phyloP scores from a whole-genome alignment of 1,139 yeast genomes.

The Sugiyamaella grinbergsii region DNA sequence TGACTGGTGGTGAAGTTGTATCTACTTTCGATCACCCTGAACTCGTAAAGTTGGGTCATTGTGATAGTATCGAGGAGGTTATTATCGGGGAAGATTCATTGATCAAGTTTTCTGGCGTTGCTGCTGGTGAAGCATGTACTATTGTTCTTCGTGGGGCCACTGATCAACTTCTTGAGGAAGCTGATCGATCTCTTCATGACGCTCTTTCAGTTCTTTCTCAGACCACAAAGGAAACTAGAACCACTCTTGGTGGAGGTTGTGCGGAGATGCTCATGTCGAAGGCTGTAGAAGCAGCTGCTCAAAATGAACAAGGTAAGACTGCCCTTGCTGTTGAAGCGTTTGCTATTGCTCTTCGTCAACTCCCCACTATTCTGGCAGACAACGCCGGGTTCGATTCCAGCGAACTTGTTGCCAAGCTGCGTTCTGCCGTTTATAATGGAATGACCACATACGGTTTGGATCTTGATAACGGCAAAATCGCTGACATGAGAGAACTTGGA shows the following conservation, averaged over 20 bases:
- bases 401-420: slow-evolving; percentile 84
- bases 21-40: slow-evolving; percentile 96
- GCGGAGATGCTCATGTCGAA: slow-evolving; percentile 98
- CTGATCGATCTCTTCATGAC: slow-evolving; percentile 96
- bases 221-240: slow-evolving; percentile 91
- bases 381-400: slow-evolving; percentile 97
- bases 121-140: slow-evolving; percentile 96
- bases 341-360: slow-evolving; percentile 89
- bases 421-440: slow-evolving; percentile 93
- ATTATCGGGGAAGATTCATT: slow-evolving; percentile 87
- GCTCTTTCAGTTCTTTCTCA: slow-evolving; percentile 94
- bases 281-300: slow-evolving; percentile 95
- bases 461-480: slow-evolving; percentile 76
- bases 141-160: slow-evolving; percentile 96
- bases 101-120: slow-evolving; percentile 90
- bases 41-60: slow-evolving; percentile 78
- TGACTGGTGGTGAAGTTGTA: slow-evolving; percentile 97
- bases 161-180: slow-evolving; percentile 92
- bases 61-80: slow-evolving; percentile 87
- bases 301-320: slow-evolving; percentile 90
- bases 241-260: slow-evolving; percentile 97
- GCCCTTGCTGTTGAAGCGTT: slow-evolving; percentile 93
- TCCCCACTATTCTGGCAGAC: slow-evolving; percentile 94
- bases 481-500: slow-evolving; percentile 93
- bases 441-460: slow-evolving; percentile 90